Evolutionary conservation across 176 grass and related monocot species (phyloP).

Genomic region (Carex myosuroides): DNA sequence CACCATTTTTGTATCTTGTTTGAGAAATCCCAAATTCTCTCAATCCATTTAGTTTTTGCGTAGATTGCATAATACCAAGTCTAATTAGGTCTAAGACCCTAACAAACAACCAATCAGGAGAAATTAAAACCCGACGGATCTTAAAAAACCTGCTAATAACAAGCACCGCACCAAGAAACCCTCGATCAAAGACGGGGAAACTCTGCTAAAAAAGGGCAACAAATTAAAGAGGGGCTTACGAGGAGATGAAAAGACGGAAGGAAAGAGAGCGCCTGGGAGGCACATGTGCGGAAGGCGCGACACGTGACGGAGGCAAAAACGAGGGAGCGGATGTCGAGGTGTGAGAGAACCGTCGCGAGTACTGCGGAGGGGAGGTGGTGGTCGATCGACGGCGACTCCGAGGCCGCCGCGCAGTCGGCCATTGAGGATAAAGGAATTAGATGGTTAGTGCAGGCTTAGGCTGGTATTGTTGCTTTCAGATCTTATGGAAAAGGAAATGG

Average conservation of each 20-base stretch:
- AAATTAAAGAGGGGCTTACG: slow-evolving; percentile 4
- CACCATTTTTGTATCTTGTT: no score
- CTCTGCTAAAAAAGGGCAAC: background rate
- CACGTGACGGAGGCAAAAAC: slow-evolving; percentile 48
- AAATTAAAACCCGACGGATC: slow-evolving; percentile 5
- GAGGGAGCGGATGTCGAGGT: slow-evolving; percentile 84
- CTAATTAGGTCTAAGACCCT: no score
- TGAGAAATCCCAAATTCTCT: no score
- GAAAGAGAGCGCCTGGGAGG: slow-evolving; percentile 58
- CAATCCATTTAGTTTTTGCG: no score
- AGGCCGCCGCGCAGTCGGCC: background rate
- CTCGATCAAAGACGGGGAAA: background rate
- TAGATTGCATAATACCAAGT: no score
- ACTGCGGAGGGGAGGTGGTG: slow-evolving; percentile 49
- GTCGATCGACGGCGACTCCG: slow-evolving; percentile 39
- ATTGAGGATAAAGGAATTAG: background rate
- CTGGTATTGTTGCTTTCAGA: slow-evolving; percentile 20
- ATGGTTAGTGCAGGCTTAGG: background rate
- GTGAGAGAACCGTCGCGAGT: slow-evolving; percentile 75
- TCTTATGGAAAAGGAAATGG: slow-evolving; percentile 31
- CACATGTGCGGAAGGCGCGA: slow-evolving; percentile 55
- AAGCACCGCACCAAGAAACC: background rate
- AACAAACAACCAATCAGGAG: background rate
- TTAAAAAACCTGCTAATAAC: background rate
- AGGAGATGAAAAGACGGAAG: slow-evolving; percentile 70